Percentiles rank a stretch among this genome's conserved stretches.
These are phyloP conservation scores for Candida sithepensis DNA, from an alignment of 805 yeast species.

Conservation along the genomic window DNA sequence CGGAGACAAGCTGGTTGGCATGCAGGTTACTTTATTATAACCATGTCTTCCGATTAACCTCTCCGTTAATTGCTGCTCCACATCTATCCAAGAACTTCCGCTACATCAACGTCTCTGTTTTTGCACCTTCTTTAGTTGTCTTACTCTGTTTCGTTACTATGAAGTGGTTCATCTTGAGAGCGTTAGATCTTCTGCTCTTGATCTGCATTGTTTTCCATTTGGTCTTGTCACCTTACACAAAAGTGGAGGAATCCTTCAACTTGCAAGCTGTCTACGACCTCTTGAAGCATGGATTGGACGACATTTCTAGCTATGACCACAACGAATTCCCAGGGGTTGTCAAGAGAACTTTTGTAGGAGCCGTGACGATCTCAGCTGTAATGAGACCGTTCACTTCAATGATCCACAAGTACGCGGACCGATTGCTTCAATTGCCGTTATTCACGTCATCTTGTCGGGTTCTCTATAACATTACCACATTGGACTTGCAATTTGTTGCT, in stretches of 20 bases:
- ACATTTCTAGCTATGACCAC: constrained; percentile 62
- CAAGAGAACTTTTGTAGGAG: constrained; percentile 80
- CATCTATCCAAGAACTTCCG: too few species aligned
- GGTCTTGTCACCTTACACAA: constrained; percentile 71
- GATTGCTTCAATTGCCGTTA: not conserved
- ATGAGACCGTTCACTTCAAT: constrained; percentile 35
- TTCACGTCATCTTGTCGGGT: not conserved
- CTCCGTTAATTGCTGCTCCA: too few species aligned
- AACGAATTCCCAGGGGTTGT: constrained; percentile 80
- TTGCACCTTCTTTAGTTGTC: not conserved
- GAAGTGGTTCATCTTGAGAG: not conserved
- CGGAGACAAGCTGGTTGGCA: not conserved
- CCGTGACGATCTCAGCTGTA: constrained; percentile 48
- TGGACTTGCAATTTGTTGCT: constrained; percentile 49
- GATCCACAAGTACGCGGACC: constrained; percentile 3
- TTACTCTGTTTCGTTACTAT: not conserved
- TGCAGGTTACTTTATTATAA: too few species aligned
- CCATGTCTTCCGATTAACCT: too few species aligned
- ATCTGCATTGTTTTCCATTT: constrained; percentile 47
- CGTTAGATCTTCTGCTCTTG: constrained; percentile 34
- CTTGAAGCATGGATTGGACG: constrained; percentile 54
- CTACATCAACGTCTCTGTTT: too few species aligned
- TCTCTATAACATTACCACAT: constrained; percentile 32
- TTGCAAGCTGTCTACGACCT: constrained; percentile 87
- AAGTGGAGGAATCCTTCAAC: constrained; percentile 92